Evolutionary conservation across 192 early-diverging fungal genomes (phyloP).

Genomic region (Coemansia sp.): DNA sequence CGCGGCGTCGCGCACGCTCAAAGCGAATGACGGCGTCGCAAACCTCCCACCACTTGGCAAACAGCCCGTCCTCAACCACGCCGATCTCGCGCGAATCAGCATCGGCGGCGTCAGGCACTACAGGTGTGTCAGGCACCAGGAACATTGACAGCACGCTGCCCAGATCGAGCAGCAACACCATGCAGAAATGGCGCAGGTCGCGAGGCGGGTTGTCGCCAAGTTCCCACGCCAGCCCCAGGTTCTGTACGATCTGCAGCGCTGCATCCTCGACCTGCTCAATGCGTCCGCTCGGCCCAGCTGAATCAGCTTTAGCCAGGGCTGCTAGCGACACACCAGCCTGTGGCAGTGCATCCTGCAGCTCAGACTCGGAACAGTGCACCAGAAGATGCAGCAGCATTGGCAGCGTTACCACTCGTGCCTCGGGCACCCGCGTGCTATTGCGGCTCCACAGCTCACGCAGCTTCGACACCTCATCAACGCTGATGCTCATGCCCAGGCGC

Average conservation of each 20-base stretch:
- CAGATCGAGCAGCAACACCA: slow-evolving; percentile 50
- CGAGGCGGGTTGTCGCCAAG: slow-evolving; percentile 52
- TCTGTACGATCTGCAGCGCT: slow-evolving; percentile 53
- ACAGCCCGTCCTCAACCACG: slow-evolving; percentile 41
- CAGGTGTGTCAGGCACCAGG: slow-evolving; percentile 18
- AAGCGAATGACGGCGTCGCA: slow-evolving; percentile 42
- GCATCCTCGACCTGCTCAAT: slow-evolving; percentile 55
- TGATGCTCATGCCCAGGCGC: slow-evolving; percentile 53
- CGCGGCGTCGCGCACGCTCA: slow-evolving; percentile 36
- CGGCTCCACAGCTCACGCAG: slow-evolving; percentile 46
- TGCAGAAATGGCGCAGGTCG: slow-evolving; percentile 55
- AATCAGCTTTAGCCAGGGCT: slow-evolving; percentile 43
- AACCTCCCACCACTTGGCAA: slow-evolving; percentile 52
- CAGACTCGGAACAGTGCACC: slow-evolving; percentile 49
- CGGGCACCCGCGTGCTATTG: slow-evolving; percentile 35
- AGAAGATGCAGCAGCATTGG: slow-evolving; percentile 54
- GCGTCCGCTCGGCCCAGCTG: slow-evolving; percentile 29
- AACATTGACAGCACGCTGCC: slow-evolving; percentile 48
- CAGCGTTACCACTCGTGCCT: slow-evolving; percentile 37
- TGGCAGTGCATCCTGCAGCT: slow-evolving; percentile 43
- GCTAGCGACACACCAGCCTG: slow-evolving; percentile 48
- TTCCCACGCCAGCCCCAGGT: slow-evolving; percentile 54
- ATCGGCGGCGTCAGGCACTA: slow-evolving; percentile 9
- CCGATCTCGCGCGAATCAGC: slow-evolving; percentile 41
- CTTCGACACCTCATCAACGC: slow-evolving; percentile 35